Evolutionary conservation across 768 basidiomycete genomes (phyloP).

Genomic region (Artomyces pyxidatus): DNA sequence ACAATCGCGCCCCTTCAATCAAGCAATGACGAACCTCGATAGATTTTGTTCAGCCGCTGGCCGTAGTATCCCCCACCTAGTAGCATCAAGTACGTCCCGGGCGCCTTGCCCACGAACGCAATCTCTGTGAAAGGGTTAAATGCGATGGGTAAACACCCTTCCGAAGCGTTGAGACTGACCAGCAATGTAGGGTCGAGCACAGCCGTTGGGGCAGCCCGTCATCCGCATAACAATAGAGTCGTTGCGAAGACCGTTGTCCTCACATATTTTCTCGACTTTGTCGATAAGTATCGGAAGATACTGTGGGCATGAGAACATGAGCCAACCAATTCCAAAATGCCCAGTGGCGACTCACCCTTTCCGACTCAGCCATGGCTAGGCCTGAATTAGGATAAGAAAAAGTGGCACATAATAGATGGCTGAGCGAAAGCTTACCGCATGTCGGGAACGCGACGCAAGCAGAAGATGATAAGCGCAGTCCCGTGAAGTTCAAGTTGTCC

Average conservation of each 20-base stretch:
- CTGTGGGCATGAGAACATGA: slow-evolving; percentile 26
- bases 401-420: background rate
- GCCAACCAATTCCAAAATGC: background rate
- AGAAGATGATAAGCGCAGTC: slow-evolving; percentile 78
- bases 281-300: slow-evolving; percentile 89
- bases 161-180: slow-evolving; percentile 50
- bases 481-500: slow-evolving; percentile 77
- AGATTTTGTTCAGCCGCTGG: slow-evolving; percentile 93
- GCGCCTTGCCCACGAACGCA: slow-evolving; percentile 95
- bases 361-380: slow-evolving; percentile 75
- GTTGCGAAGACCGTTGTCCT: slow-evolving; percentile 86
- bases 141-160: too few relatives aligned
- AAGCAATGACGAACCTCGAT: slow-evolving; percentile 55
- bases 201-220: slow-evolving; percentile 95
- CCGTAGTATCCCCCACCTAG: slow-evolving; percentile 95
- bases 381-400: slow-evolving; percentile 25
- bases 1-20: background rate
- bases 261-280: slow-evolving; percentile 92
- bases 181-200: slow-evolving; percentile 88
- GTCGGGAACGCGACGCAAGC: slow-evolving; percentile 98
- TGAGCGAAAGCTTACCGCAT: slow-evolving; percentile 44
- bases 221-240: slow-evolving; percentile 98
- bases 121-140: slow-evolving; percentile 70
- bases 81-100: slow-evolving; percentile 87
- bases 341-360: slow-evolving; percentile 39